phyloP scores from a whole-genome alignment of 1,139 yeast genomes.

The Lodderomyces elongisporus region DNA sequence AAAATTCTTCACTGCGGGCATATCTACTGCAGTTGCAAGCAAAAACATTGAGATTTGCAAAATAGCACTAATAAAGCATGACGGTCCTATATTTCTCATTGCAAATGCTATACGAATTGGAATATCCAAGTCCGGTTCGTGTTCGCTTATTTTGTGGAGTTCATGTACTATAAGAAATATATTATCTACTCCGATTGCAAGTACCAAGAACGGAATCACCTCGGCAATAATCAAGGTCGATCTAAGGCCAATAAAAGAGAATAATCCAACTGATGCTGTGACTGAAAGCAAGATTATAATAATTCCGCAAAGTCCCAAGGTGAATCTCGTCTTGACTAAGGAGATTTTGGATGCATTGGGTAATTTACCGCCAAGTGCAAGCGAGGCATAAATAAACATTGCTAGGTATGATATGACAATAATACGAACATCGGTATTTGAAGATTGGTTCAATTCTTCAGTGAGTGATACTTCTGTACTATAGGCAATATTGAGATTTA shows the following conservation, averaged over 20 bases:
- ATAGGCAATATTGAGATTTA: conserved; percentile 62
- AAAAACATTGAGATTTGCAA: conserved; percentile 76
- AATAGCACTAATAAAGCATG: conserved; percentile 70
- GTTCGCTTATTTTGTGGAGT: conserved; percentile 49
- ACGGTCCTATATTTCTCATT: conserved; percentile 76
- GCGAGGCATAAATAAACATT: conserved; percentile 88
- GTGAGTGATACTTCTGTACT: conserved; percentile 80
- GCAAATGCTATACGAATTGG: conserved; percentile 56
- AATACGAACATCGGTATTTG: conserved; percentile 72
- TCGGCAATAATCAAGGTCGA: conserved; percentile 93
- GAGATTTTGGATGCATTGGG: conserved; percentile 22
- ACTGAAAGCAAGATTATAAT: conserved; percentile 76
- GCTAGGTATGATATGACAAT: conserved; percentile 69
- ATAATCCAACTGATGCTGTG: conserved; percentile 74
- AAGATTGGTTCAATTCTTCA: conserved; percentile 75
- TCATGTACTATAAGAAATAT: conserved; percentile 84
- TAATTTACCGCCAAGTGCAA: conserved; percentile 66
- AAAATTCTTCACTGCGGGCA: conserved; percentile 96
- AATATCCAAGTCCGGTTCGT: conserved; percentile 21
- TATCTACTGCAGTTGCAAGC: conserved; percentile 73
- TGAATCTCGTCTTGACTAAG: conserved; percentile 60
- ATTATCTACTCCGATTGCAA: conserved; percentile 94
- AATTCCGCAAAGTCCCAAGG: conserved; percentile 78
- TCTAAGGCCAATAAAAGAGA: conserved; percentile 67
- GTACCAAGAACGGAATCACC: conserved; percentile 88